Evolutionary conservation across 106 monocot species (phyloP).

Genomic region (Dendrobium catenatum): DNA sequence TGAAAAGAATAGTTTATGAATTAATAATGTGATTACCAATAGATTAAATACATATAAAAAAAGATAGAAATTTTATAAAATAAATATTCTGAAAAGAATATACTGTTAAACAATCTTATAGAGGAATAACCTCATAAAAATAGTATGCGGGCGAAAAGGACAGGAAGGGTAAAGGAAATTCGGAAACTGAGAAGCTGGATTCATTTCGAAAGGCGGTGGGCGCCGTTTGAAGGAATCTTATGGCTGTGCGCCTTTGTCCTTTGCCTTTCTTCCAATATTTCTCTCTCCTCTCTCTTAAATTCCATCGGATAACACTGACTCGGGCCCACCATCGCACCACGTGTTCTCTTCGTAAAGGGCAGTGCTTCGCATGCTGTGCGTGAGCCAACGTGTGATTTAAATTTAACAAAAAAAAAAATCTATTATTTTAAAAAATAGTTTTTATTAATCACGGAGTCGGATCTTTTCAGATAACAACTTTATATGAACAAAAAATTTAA

Average conservation of each 20-base stretch:
- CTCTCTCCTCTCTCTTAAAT: not conserved
- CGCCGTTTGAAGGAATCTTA: conserved; percentile 6
- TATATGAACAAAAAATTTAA: too few species aligned
- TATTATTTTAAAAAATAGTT: too few species aligned
- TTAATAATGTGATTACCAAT: too few species aligned
- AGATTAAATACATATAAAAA: too few species aligned
- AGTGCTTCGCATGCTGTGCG: not conserved
- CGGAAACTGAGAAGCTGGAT: not conserved
- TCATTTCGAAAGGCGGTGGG: not conserved
- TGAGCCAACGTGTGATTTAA: too few species aligned
- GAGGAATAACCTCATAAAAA: not conserved
- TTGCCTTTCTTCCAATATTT: not conserved
- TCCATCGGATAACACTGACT: not conserved
- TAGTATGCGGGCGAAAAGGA: not conserved
- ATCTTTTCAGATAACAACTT: too few species aligned
- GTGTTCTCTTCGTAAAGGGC: not conserved
- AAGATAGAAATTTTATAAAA: not conserved
- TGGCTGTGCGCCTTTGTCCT: not conserved
- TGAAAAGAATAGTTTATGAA: not conserved
- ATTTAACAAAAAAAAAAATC: too few species aligned
- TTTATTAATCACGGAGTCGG: too few species aligned
- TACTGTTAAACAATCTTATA: not conserved
- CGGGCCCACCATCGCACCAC: not conserved
- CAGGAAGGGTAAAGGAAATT: not conserved
- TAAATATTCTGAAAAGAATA: not conserved